phyloP scores from a whole-genome alignment of 1,284 basidiomycete genomes.

The Vanrija sp. region DNA sequence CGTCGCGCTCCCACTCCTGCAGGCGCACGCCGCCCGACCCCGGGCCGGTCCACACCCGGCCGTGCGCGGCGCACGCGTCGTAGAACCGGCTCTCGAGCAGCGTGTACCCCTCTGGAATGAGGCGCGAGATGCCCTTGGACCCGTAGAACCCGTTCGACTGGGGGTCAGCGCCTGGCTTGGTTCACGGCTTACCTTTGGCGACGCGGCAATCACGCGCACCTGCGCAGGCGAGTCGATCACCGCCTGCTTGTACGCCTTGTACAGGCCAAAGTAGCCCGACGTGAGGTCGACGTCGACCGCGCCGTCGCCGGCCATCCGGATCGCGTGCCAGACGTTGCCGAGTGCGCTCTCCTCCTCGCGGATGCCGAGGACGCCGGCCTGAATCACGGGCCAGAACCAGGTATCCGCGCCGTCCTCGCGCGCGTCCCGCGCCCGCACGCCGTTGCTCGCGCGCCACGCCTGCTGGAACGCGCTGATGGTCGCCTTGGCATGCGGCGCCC shows the following conservation, averaged over 20 bases:
- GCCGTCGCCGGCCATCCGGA: conserved; percentile 10
- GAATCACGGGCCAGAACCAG: conserved; percentile 71
- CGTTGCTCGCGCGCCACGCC: conserved; percentile 41
- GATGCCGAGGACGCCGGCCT: conserved; percentile 76
- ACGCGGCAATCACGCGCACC: conserved; percentile 75
- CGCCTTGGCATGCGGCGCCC: conserved; percentile 39
- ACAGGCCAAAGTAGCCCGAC: conserved; percentile 91
- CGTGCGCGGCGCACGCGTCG: conserved; percentile 58
- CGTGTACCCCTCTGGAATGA: conserved; percentile 94
- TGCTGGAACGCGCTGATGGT: conserved; percentile 47
- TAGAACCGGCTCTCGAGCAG: conserved; percentile 81
- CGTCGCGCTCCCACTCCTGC: conserved; percentile 79
- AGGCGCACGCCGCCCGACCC: conserved; percentile 66
- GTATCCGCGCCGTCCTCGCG: conserved; percentile 50
- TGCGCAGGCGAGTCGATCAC: conserved; percentile 60
- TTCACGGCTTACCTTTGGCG: conserved; percentile 75
- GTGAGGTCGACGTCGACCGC: conserved; percentile 61
- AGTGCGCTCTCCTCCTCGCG: conserved; percentile 73
- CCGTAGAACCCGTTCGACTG: conserved; percentile 95
- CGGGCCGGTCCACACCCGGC: conserved; percentile 52
- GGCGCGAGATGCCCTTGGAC: conserved; percentile 79
- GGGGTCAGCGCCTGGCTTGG: too few relatives aligned
- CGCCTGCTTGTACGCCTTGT: conserved; percentile 71
- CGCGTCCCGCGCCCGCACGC: conserved; percentile 35
- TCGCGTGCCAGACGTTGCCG: conserved; percentile 44